Evolutionary conservation across 345 rosid genomes (phyloP).

Genomic region (Heritiera littoralis): DNA sequence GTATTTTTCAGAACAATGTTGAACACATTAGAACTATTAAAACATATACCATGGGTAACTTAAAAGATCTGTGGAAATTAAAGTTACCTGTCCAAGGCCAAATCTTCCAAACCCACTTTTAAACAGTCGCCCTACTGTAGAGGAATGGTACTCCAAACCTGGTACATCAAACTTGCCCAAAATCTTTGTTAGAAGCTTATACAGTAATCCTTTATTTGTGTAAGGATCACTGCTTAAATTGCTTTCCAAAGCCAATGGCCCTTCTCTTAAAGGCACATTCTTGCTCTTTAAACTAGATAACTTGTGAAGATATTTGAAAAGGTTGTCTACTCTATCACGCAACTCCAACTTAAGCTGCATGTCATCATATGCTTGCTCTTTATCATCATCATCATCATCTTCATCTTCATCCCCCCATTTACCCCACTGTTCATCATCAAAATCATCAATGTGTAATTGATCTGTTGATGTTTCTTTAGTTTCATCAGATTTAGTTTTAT

Average conservation of each 20-base stretch:
- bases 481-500: conserved; percentile 43
- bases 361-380: conserved; percentile 56
- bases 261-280: conserved; percentile 56
- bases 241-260: conserved; percentile 50
- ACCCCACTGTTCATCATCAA: conserved; percentile 98
- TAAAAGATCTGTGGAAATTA: not conserved
- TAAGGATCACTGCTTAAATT: conserved; percentile 52
- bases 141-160: conserved; percentile 90
- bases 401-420: conserved; percentile 94
- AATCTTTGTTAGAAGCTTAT: conserved; percentile 62
- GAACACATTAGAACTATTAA: conserved; percentile 5
- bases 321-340: conserved; percentile 83
- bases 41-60: not conserved
- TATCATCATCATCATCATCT: conserved; percentile 43
- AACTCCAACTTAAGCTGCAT: conserved; percentile 89
- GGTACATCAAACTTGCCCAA: conserved; percentile 65
- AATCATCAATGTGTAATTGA: conserved; percentile 66
- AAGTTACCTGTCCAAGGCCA: conserved; percentile 88
- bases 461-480: conserved; percentile 45
- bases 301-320: conserved; percentile 80
- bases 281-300: conserved; percentile 57
- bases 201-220: conserved; percentile 62
- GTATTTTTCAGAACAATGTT: conserved; percentile 9
- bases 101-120: conserved; percentile 97
- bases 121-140: conserved; percentile 89